Conservation (phyloP, 192 early-diverging fungal genomes). For the Thamnidium elegans region DNA sequence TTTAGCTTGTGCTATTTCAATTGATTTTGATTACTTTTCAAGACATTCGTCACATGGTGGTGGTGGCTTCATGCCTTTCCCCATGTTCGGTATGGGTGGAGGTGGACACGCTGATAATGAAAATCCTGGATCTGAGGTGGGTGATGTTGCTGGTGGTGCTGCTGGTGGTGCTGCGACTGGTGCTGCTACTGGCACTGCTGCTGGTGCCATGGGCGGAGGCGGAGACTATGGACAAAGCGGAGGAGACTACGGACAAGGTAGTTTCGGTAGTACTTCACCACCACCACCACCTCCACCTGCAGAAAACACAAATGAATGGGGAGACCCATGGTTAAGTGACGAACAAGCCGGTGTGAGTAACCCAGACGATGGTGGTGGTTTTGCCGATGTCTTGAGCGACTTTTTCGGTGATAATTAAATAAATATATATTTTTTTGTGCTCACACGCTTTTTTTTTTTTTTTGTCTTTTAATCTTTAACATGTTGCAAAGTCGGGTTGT, state of each 20-base stretch:
- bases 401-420: constrained; percentile 18
- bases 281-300: constrained; percentile 6
- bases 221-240: neutral
- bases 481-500: too few relatives aligned
- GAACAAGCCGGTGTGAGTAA: constrained; percentile 22
- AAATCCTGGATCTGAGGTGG: constrained; percentile 22
- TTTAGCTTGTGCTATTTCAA: constrained; percentile 77
- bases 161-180: constrained; percentile 25
- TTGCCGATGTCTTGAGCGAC: constrained; percentile 26
- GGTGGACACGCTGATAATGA: constrained; percentile 32
- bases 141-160: constrained; percentile 22
- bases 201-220: constrained; percentile 23
- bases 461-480: too few relatives aligned
- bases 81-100: constrained; percentile 42
- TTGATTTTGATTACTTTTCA: constrained; percentile 89
- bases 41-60: constrained; percentile 59
- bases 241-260: constrained; percentile 1
- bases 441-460: neutral
- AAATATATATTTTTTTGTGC: neutral
- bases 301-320: constrained; percentile 33
- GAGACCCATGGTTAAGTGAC: constrained; percentile 41
- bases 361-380: constrained; percentile 24
- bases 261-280: constrained; percentile 15
- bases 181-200: constrained; percentile 15
- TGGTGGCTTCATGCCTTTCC: constrained; percentile 43